phyloP scores from a whole-genome alignment of 2,329 filamentous ascomycete species.

The Colletotrichum endophyticum region DNA sequence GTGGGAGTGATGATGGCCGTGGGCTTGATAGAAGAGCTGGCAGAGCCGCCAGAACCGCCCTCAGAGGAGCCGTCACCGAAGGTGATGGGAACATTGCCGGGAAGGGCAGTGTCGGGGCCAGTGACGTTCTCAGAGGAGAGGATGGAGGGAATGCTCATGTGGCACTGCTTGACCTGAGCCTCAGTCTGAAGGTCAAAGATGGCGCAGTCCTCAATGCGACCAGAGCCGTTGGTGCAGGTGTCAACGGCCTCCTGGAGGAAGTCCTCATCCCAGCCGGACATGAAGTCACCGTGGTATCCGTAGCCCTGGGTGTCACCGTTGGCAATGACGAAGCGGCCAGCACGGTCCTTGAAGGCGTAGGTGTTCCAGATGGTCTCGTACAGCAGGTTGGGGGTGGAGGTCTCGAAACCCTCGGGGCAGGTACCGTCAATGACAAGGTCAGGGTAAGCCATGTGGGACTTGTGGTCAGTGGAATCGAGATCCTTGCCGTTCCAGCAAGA shows the following conservation, averaged over 20 bases:
- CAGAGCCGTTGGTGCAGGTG: constrained; percentile 74
- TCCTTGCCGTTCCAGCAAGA: constrained; percentile 86
- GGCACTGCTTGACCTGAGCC: constrained; percentile 62
- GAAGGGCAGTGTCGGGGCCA: constrained; percentile 63
- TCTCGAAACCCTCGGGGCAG: constrained; percentile 73
- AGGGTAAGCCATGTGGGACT: constrained; percentile 78
- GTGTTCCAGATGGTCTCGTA: constrained; percentile 89
- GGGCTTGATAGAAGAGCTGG: constrained; percentile 6
- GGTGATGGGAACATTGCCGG: constrained; percentile 63
- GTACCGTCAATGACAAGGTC: constrained; percentile 75
- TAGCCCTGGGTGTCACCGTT: constrained; percentile 80
- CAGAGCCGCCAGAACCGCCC: not conserved
- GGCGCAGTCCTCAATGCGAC: constrained; percentile 74
- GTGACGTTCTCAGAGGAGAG: constrained; percentile 65
- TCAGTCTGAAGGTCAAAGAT: constrained; percentile 76
- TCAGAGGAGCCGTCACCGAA: constrained; percentile 28
- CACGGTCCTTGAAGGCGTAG: constrained; percentile 61
- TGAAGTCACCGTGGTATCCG: constrained; percentile 82
- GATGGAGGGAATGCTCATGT: constrained; percentile 60
- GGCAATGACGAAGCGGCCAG: constrained; percentile 75
- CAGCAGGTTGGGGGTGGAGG: constrained; percentile 76
- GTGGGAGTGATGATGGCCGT: constrained; percentile 15
- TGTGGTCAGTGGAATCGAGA: constrained; percentile 58
- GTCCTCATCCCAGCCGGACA: constrained; percentile 74
- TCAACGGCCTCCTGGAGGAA: constrained; percentile 77